Evolutionary conservation across 352 stramenopile genomes (phyloP).

Genomic region (Salisapilia sapeloensis): DNA sequence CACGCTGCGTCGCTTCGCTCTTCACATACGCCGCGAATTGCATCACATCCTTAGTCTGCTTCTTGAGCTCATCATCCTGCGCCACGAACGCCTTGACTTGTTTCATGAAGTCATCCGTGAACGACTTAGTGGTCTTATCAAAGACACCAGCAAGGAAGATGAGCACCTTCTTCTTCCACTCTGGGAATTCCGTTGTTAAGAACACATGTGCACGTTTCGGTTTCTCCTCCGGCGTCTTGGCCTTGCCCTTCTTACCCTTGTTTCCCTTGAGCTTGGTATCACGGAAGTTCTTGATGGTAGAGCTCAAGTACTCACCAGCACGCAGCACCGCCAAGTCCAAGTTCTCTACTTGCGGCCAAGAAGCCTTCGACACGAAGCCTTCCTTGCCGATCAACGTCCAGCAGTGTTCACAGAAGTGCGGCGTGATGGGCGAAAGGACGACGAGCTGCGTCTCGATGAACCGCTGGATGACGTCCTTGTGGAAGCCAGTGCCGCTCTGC

Average conservation of each 20-base stretch:
- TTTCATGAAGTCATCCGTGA: constrained; percentile 79
- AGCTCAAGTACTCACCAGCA: constrained; percentile 87
- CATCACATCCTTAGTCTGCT: constrained; percentile 91
- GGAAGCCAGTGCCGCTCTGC: constrained; percentile 74
- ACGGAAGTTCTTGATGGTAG: constrained; percentile 85
- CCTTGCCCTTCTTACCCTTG: constrained; percentile 82
- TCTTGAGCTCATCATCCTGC: constrained; percentile 70
- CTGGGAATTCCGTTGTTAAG: constrained; percentile 67
- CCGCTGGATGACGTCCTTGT: constrained; percentile 83
- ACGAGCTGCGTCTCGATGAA: constrained; percentile 90
- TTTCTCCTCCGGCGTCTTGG: constrained; percentile 53
- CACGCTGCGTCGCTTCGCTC: constrained; percentile 83
- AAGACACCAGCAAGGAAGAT: constrained; percentile 63
- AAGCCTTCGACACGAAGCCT: constrained; percentile 80
- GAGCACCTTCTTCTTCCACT: constrained; percentile 76
- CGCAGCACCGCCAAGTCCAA: constrained; percentile 88
- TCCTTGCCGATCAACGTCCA: constrained; percentile 87
- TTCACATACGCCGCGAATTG: constrained; percentile 95
- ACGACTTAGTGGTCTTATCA: constrained; percentile 37
- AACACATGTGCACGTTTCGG: constrained; percentile 77
- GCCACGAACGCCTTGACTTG: constrained; percentile 60
- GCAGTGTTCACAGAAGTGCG: constrained; percentile 90
- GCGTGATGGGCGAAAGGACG: constrained; percentile 92
- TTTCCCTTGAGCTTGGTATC: constrained; percentile 59
- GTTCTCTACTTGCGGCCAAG: constrained; percentile 73